Conservation (phyloP, 139 green algal genomes). For the Chlamydomonas sphaeroides region DNA sequence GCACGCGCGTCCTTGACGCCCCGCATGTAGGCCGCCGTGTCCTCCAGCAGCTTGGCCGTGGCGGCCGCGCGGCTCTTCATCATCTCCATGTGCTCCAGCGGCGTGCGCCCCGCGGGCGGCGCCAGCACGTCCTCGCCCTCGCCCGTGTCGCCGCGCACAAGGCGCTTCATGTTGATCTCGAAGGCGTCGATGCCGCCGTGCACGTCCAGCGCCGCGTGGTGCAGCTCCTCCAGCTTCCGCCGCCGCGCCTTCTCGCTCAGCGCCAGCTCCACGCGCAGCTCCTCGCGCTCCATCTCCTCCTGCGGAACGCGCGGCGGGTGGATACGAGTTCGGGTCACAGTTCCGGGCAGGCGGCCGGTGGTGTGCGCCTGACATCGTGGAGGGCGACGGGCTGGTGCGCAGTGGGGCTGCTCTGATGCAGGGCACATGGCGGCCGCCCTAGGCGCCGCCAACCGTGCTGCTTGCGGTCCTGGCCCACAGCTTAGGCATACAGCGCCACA, state of each 20-base stretch:
- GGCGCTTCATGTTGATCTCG: constrained; percentile 79
- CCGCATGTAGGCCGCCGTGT: constrained; percentile 59
- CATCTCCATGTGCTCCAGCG: constrained; percentile 63
- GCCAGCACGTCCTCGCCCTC: constrained; percentile 33
- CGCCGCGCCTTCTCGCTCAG: constrained; percentile 57
- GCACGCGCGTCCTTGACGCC: constrained; percentile 58
- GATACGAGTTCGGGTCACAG: too few species aligned
- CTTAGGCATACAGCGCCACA: too few species aligned
- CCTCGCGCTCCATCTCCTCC: constrained; percentile 64
- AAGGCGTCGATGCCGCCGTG: constrained; percentile 74
- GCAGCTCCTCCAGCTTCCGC: constrained; percentile 41
- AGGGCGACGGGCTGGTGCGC: too few species aligned
- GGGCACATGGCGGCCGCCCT: too few species aligned
- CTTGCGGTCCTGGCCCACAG: too few species aligned
- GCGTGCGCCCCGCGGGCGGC: constrained; percentile 23
- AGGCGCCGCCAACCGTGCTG: background rate
- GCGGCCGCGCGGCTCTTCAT: constrained; percentile 55
- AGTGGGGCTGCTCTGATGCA: too few species aligned
- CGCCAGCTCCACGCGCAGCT: constrained; percentile 73
- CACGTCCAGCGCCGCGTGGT: constrained; percentile 60
- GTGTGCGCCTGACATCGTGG: too few species aligned
- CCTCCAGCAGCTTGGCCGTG: constrained; percentile 55
- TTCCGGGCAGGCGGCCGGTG: too few species aligned
- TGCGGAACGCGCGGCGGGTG: too few species aligned
- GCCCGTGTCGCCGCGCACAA: constrained; percentile 50